Evolutionary conservation across 139 green algal species (phyloP), one percentile per base, ranked within the genome.

Genomic region (Trebouxia sp.): DNA sequence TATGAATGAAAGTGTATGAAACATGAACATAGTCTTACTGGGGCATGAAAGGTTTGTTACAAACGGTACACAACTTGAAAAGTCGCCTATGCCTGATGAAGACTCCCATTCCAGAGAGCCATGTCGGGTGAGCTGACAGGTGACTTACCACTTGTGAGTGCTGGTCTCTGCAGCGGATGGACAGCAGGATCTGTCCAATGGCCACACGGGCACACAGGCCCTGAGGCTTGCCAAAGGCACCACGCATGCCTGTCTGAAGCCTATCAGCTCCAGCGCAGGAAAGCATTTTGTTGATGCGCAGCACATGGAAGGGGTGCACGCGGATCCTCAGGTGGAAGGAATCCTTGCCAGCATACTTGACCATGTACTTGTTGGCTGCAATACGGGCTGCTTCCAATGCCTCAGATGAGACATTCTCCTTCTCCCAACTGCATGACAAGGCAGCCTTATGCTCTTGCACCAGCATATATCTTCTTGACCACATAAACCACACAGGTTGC

Each of bases 231-330:
- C 97, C 97, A 84, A 98, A 99, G 5, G 97, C 97, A 48, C 97
- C 97, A 70, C 97, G 96, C 97, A 99, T 99, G 66, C 96, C 96
- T 7, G 97, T 99, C 91, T 99, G 97, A 58, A 99, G 94, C 80
- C 95, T 91, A 98, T 99, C 97, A 76, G 97, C 97, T 51, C 97
- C 97, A 56, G 97, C 97, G 88, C 97, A 99, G 41, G 97, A 98
- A 92, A 99, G 94, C 97, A 99, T 99, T 91, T 99, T 99, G 94
- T 99, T 99, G 92, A 99, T 99, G 83, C 97, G 95, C 81, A 99
- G 93, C 82, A 99, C 97, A 86, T 99, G 96, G 93, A 97, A 99
- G 82, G 97, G 97, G 86, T 99, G 97, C 86, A 98, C 93, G 62
- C 97, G 95, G 53, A 99, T 92, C 80, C 97, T 94, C 67, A 99